Base-by-base conservation (phyloP, 352 stramenopile species). In the Pythium rishiriense region DNA sequence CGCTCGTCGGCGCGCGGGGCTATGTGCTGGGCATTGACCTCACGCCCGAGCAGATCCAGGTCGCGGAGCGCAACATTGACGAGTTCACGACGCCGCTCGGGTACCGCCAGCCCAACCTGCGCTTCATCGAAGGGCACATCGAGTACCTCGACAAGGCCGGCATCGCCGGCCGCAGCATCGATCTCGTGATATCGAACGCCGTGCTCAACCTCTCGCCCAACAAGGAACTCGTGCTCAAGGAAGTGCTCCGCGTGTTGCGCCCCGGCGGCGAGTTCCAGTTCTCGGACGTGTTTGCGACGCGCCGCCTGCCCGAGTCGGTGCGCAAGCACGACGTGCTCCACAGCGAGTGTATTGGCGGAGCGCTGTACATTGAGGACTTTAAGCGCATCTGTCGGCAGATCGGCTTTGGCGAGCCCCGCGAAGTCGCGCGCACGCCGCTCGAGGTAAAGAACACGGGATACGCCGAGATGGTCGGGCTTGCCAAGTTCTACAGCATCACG, bases 341-440 rank as follows among this genome's bases (percentile, higher is more conserved):
- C 81, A 90, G 91, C 41, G 91, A 98, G 70, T 97, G 93, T 62
- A 72, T 98, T 14, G 83, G 72, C 4, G 93, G 93, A 35, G 91
- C 93, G 1, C 67, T 98, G 15, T 98, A 98, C 68, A 87, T 85
- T 73, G 91, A 97, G 64, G 93, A 98, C 65, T 97, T 98, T 73
- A 76, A 91, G 58, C 86, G 88, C 24, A 71, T 97, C 26, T 83
- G 83, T 35, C 81, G 79, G 39, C 77, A 85, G 42, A 76, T 82
- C 55, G 93, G 91, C 29, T 98, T 97, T 70, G 74, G 71, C 29
- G 90, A 97, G 69, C 86, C 88, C 25, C 81, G 90, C n/a, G 76
- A 96, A 35, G 81, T 98, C 4, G 79, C 84, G 65, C 79, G 93
- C 71, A 66, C 83, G 25, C 87, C 81, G 58, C 80, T 87, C 33